Evolutionary conservation across 768 basidiomycete species (phyloP), one percentile per base, ranked within the genome.

Genomic region (Coprinopsis marcescibilis): DNA sequence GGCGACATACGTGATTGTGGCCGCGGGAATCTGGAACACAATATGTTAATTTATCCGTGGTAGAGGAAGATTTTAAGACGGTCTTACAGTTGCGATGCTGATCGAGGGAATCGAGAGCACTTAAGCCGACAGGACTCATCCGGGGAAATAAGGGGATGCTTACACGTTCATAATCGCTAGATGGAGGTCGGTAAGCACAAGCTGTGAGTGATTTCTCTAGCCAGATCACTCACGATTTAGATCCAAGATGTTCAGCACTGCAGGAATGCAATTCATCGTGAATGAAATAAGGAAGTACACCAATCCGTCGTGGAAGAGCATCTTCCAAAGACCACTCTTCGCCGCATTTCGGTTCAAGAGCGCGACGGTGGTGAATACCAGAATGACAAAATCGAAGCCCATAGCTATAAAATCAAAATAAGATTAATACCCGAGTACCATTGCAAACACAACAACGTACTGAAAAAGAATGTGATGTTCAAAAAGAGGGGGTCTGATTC

Each of bases 301-400:
- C 36, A 88, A 65, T 15, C 85, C 85, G 54, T 86, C 84, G n/a
- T 75, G 71, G 64, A 85, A 84, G 42, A 88, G 74, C 38, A 88
- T 62, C 53, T 74, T 71, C 73, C 83, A 84, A n/a, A 87, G 68
- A 49, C 72, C 77, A 3, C 77, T 81, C 37, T 76, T 68, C 3
- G 71, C 66, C 15, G 77, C 74, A 53, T 75, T 76, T 32, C 72
- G 69, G 49, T 67, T 68, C 36, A 73, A 65, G 23, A 85, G 67
- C 1, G 78, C 76, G 20, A 77, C 52, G 10, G 76, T 67, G 1
- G 80, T 82, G 52, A 79, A 73, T 11, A 71, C 53, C 19, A 84
- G 65, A 50, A 85, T 80, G 30, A 75, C 61, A 24, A 83, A 70
- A 55, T 85, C 83, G 54, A 85, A 85, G 23, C 63, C 75, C 81